Conservation (phyloP, 345 rosid genomes). For the sweet orange (Citrus sinensis) region DVS_A1.0 CM039162.1:31767001-31767500, state of each 20-base stretch:
- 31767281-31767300: constrained; percentile 22
- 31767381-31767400: constrained; percentile 20
- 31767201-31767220: constrained; percentile 6
- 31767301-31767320: not conserved
- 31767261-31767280: constrained; percentile 19
- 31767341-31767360: not conserved
- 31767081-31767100: not conserved
- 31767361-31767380: constrained; percentile 12
- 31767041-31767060: constrained; percentile 7
- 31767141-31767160: constrained; percentile 27
- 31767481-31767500: not conserved
- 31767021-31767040: not conserved
- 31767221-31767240: constrained; percentile 21
- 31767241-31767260: constrained; percentile 30
- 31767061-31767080: not conserved
- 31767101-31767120: not conserved
- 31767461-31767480: constrained; percentile 16
- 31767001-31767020: not conserved
- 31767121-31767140: constrained; percentile 1
- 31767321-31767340: constrained; percentile 7
- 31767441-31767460: not conserved
- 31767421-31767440: not conserved
- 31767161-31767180: not conserved
- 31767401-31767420: constrained; percentile 12
- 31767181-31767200: constrained; percentile 8